Base-by-base conservation (phyloP, 805 yeast species). In the Kazachstania bromeliacearum region DNA sequence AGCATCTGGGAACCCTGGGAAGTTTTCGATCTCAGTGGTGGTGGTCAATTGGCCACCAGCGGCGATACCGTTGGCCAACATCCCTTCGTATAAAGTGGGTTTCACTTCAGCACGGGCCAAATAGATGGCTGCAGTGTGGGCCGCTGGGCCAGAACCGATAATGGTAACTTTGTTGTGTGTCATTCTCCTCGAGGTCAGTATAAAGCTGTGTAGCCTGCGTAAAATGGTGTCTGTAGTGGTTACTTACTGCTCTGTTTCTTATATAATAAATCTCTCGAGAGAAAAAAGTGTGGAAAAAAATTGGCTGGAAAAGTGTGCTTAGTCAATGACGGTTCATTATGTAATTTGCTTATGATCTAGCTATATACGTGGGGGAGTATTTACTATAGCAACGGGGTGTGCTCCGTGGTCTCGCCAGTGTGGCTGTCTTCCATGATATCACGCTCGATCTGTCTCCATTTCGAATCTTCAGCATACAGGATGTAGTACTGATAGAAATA, bases 1-100 rank as follows among this genome's bases (percentile, higher is more conserved):
- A 8, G 95, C 98, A 35, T 77, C 74, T 38, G 98, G 97, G 75
- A 92, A 92, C 39, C 99, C 99, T 28, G 99, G 98, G 74, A 89
- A 92, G 71, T 92, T 92, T 66, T 92, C 99, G 51, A 92, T 82
- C 50, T 92, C 98, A 13, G 99, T 92, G 46, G 99, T 92, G 51
- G 99, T 92, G 46, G 99, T 92, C 53, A 92, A 73, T 67, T 92
- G 99, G 43, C 98, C 98, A 53, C 98, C 98, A 19, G 98, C 96
- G 36, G 98, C 98, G 50, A 89, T 74, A 50, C 98, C 98, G 64
- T 92, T 92, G 47, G 98, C 98, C 40, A 68, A 52, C 81, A 89
- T 70, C 55, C 98, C 98, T 67, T 92, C 98, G 66, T 87, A 92
- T 51, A 92, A 63, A 21, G 83, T 78, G 17, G 98, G 96, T 64